Percentiles rank a stretch among this genome's conserved stretches.
Evolutionary conservation across 2,329 filamentous ascomycete genomes (phyloP).

Genomic region (Aureobasidium sp.): DNA sequence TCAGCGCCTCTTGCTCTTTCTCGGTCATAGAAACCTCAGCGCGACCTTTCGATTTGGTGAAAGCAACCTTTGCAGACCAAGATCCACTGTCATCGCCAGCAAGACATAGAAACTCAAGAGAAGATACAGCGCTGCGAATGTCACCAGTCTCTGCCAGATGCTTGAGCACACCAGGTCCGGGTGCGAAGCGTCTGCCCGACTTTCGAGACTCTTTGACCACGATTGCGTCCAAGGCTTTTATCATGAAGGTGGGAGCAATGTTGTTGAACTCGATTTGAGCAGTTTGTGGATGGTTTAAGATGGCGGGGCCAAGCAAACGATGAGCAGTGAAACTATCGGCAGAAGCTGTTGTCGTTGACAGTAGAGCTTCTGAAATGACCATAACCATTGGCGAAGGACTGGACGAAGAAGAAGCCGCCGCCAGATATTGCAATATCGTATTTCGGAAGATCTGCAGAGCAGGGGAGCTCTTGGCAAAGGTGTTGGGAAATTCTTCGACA

Average conservation of each 20-base stretch:
- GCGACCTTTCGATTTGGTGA: slow-evolving; percentile 57
- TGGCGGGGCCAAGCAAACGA: slow-evolving; percentile 77
- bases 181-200: slow-evolving; percentile 67
- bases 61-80: slow-evolving; percentile 68
- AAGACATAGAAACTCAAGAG: slow-evolving; percentile 85
- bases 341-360: slow-evolving; percentile 76
- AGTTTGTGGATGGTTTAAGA: slow-evolving; percentile 72
- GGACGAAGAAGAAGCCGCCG: slow-evolving; percentile 34
- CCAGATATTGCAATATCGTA: slow-evolving; percentile 67
- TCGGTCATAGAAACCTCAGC: slow-evolving; percentile 60
- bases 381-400: slow-evolving; percentile 55
- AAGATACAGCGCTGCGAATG: slow-evolving; percentile 83
- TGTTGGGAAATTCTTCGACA: slow-evolving; percentile 47
- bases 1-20: slow-evolving; percentile 71
- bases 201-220: slow-evolving; percentile 78
- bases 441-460: slow-evolving; percentile 55
- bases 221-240: slow-evolving; percentile 74
- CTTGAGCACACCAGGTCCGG: slow-evolving; percentile 71
- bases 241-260: slow-evolving; percentile 76
- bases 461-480: slow-evolving; percentile 39
- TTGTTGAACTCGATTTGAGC: slow-evolving; percentile 86
- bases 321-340: slow-evolving; percentile 91
- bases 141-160: slow-evolving; percentile 81
- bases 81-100: slow-evolving; percentile 67
- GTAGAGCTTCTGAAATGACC: slow-evolving; percentile 82